phyloP scores from a whole-genome alignment of 495 filamentous ascomycete species.

The Stereocaulon alpinum region DNA sequence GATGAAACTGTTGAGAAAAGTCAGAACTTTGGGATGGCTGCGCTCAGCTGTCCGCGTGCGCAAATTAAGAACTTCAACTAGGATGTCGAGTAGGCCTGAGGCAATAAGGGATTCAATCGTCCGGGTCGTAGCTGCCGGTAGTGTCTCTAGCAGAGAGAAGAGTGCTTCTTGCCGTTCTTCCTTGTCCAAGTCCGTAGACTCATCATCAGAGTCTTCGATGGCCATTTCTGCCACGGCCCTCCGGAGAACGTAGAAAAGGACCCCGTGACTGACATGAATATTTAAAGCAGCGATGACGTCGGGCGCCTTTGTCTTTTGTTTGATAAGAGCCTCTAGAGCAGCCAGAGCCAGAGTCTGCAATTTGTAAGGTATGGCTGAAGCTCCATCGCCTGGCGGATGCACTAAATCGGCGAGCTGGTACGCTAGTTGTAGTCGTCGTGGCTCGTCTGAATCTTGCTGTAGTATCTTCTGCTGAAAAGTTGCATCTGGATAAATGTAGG shows the following conservation, averaged over 20 bases:
- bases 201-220: conserved; percentile 43
- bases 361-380: conserved; percentile 53
- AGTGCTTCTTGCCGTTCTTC: conserved; percentile 86
- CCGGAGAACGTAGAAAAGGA: conserved; percentile 86
- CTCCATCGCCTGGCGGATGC: conserved; percentile 58
- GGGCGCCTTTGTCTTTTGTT: conserved; percentile 60
- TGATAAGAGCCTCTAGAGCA: conserved; percentile 69
- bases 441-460: conserved; percentile 82
- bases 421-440: conserved; percentile 75
- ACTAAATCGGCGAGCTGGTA: conserved; percentile 90
- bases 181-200: conserved; percentile 46
- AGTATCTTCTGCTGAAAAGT: conserved; percentile 75
- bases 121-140: conserved; percentile 60
- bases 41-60: conserved; percentile 74
- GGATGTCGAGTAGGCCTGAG: conserved; percentile 76
- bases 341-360: conserved; percentile 76
- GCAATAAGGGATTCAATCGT: conserved; percentile 67
- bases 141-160: conserved; percentile 66
- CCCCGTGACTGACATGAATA: conserved; percentile 89
- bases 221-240: conserved; percentile 78
- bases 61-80: conserved; percentile 80
- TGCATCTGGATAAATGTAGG: conserved; percentile 72
- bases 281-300: conserved; percentile 82
- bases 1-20: conserved; percentile 77
- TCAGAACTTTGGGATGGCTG: conserved; percentile 66